Conservation (phyloP, 495 filamentous ascomycete genomes). For the Tuber brumale region DNA sequence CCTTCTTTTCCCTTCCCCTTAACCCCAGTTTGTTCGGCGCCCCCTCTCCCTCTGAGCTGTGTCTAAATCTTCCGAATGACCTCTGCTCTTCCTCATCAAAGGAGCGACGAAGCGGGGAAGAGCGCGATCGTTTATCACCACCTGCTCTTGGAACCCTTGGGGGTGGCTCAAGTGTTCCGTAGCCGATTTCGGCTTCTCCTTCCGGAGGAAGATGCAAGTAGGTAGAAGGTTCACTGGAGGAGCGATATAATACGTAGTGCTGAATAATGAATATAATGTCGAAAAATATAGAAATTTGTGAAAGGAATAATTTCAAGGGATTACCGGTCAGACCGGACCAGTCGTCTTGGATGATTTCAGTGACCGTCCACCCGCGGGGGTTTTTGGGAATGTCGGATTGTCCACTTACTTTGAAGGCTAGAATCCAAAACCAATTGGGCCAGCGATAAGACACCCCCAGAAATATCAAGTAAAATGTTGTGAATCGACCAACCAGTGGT, state of each 20-base stretch:
- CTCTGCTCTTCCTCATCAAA: not conserved
- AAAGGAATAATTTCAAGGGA: conserved; percentile 78
- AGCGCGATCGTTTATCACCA: not conserved
- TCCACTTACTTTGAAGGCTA: conserved; percentile 57
- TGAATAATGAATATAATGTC: conserved; percentile 79
- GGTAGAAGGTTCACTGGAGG: not conserved
- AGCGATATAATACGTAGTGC: conserved; percentile 72
- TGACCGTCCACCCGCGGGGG: not conserved
- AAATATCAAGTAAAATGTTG: conserved; percentile 78
- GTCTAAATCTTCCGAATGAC: not conserved
- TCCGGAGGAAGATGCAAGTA: not conserved
- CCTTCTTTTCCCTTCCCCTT: not conserved
- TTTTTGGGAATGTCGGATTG: not conserved
- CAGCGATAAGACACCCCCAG: conserved; percentile 75
- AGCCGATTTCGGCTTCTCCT: not conserved
- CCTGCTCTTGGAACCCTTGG: not conserved
- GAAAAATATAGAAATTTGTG: conserved; percentile 77
- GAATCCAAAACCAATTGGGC: conserved; percentile 77
- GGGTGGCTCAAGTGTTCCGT: not conserved
- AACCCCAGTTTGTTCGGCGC: not conserved
- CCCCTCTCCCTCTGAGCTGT: not conserved
- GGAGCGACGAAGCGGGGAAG: not conserved
- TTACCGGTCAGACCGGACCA: conserved; percentile 90
- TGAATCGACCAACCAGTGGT: conserved; percentile 82
- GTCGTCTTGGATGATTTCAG: conserved; percentile 45